Percentiles rank a stretch among this genome's conserved stretches.
Evolutionary conservation across 768 basidiomycete species (phyloP).

Genomic region (Leccinum variicolor): DNA sequence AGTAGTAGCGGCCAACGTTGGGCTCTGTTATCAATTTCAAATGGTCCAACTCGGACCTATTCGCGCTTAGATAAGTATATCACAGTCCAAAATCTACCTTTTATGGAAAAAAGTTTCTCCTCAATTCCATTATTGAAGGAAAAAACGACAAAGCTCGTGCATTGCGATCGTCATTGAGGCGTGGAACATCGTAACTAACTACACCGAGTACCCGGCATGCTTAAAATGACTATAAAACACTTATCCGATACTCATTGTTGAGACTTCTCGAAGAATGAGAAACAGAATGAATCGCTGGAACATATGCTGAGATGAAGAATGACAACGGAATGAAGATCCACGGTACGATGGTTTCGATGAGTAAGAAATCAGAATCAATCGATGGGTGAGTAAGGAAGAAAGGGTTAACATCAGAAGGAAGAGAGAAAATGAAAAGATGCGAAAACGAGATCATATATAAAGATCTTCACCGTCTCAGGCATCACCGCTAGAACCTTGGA

Average conservation of each 20-base stretch:
- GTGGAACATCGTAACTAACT: slow-evolving; percentile 24
- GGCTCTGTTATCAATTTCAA: slow-evolving; percentile 26
- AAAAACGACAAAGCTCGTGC: neutral
- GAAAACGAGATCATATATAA: slow-evolving; percentile 8
- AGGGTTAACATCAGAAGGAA: neutral
- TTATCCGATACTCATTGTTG: slow-evolving; percentile 10
- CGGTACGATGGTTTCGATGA: slow-evolving; percentile 9
- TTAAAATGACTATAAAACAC: slow-evolving; percentile 20
- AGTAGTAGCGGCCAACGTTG: neutral
- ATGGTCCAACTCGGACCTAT: slow-evolving; percentile 6
- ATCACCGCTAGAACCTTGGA: slow-evolving; percentile 8
- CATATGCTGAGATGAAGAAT: slow-evolving; percentile 13
- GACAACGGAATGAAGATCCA: slow-evolving; percentile 14
- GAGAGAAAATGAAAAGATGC: slow-evolving; percentile 1
- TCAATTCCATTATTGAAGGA: slow-evolving; percentile 13
- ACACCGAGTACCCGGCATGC: slow-evolving; percentile 6
- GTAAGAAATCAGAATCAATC: slow-evolving; percentile 12
- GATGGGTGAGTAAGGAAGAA: neutral
- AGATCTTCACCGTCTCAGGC: slow-evolving; percentile 7
- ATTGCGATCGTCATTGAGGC: slow-evolving; percentile 20
- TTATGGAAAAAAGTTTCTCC: neutral
- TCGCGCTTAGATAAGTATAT: neutral
- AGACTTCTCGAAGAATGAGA: slow-evolving; percentile 1
- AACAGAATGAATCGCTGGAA: slow-evolving; percentile 3
- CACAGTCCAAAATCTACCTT: neutral